phyloP scores from a whole-genome alignment of 768 basidiomycete genomes.

The Suillus decipiens region DNA sequence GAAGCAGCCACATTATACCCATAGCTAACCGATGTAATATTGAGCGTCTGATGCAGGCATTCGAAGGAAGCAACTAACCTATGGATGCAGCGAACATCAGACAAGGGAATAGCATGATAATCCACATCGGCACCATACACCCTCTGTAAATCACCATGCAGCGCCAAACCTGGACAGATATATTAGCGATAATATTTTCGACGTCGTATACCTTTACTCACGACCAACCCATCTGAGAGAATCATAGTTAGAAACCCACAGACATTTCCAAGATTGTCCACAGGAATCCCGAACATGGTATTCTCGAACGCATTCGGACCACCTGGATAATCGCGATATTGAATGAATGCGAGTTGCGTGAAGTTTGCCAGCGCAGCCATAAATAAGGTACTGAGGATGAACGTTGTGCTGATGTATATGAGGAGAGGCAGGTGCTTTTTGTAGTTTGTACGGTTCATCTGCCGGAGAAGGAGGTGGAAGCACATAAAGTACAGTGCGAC shows the following conservation, averaged over 20 bases:
- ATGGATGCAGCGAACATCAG: not conserved
- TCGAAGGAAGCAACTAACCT: not conserved
- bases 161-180: not conserved
- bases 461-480: conserved; percentile 6
- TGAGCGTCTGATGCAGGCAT: not conserved
- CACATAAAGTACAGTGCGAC: conserved; percentile 11
- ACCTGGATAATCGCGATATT: conserved; percentile 33
- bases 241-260: conserved; percentile 16
- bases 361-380: conserved; percentile 22
- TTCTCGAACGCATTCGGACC: conserved; percentile 30
- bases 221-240: conserved; percentile 22
- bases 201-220: not conserved
- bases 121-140: not conserved
- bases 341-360: conserved; percentile 31
- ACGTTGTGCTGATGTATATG: conserved; percentile 9
- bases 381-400: conserved; percentile 23
- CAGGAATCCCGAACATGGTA: conserved; percentile 22
- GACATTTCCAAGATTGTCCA: conserved; percentile 17
- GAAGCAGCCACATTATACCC: not conserved
- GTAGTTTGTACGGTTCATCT: not conserved
- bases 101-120: conserved; percentile 1
- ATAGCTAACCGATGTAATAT: not conserved
- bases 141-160: conserved; percentile 3
- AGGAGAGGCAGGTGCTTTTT: conserved; percentile 1
- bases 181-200: no score